Base-by-base conservation (phyloP, 345 rosid species). In the Sisymbrium altissimum region DNA sequence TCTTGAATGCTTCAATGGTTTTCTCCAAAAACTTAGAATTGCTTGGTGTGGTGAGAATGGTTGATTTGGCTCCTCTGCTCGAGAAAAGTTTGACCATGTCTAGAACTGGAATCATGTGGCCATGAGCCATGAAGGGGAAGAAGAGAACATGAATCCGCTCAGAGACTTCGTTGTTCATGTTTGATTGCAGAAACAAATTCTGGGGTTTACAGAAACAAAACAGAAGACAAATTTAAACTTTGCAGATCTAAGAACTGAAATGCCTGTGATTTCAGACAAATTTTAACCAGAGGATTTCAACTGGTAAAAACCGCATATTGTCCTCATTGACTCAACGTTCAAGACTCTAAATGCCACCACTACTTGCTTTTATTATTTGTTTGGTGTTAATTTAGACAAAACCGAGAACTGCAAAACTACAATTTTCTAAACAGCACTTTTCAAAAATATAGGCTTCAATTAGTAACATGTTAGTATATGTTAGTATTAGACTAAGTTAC, bases 81-180 rank as follows among this genome's bases (percentile, higher is more conserved):
- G 83, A 72, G 57, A 87, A 85, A 46, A 84, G 71, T 81, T 78
- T 83, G 52, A 88, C 87, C 84, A 83, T 86, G 81, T 86, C 88
- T 14, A 79, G 25, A 7, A 32, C 23, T 4, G 87, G 92, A 15
- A 88, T 86, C 68, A 79, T 77, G 66, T 84, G 90, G 46, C 92
- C 87, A 11, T 83, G 85, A 64, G 88, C 84, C 86, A 84, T 53
- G 75, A 79, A 81, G 7, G 89, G 87, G 58, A 82, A 79, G 78
- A 86, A 83, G 54, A 81, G 53, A 3, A 86, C 23, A 53, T 66
- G 83, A n/a, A 86, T 46, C 21, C 41, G 43, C 67, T 64, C 68
- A 32, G 27, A 67, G 45, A 23, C 73, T 62, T 71, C 53, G 9
- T 10, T 72, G 49, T 13, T 72, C 86, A 85, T 76, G 44, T 33